Conservation (phyloP, 2,329 filamentous ascomycete species). For the Fusarium sp. region DNA sequence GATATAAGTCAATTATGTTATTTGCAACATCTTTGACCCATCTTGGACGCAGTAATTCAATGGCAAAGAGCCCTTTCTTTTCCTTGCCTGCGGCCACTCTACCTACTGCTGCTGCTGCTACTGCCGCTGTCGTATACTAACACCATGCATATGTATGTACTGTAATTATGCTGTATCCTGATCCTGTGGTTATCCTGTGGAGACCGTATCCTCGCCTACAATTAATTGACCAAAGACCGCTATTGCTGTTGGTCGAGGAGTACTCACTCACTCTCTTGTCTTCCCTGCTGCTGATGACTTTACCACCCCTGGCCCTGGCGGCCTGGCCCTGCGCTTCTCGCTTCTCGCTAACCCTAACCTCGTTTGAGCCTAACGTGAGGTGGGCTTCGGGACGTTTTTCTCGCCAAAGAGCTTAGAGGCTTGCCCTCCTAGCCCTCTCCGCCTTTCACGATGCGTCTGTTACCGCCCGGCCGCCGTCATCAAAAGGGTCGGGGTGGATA, state of each 20-base stretch:
- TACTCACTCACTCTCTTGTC: conserved; percentile 15
- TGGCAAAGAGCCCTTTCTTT: conserved; percentile 14
- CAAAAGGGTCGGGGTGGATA: conserved; percentile 40
- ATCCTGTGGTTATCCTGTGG: conserved; percentile 22
- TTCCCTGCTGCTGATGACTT: conserved; percentile 29
- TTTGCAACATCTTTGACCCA: neutral
- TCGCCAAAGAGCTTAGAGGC: conserved; percentile 41
- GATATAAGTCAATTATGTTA: neutral
- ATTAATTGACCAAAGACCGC: conserved; percentile 1
- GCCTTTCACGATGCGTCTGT: conserved; percentile 57
- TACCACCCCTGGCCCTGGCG: conserved; percentile 19
- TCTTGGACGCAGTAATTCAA: conserved; percentile 20
- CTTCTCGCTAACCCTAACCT: conserved; percentile 31
- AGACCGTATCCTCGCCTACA: conserved; percentile 19
- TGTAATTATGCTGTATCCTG: too few relatives aligned
- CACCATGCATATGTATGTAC: neutral
- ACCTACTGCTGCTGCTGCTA: conserved; percentile 18
- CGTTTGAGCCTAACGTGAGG: conserved; percentile 22
- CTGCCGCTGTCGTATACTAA: neutral
- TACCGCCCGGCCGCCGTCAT: conserved; percentile 56
- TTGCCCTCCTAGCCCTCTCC: conserved; percentile 41
- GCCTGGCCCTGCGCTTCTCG: conserved; percentile 12
- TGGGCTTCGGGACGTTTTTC: conserved; percentile 44
- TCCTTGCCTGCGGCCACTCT: conserved; percentile 47
- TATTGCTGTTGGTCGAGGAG: conserved; percentile 22